phyloP scores from a whole-genome alignment of 2,329 filamentous ascomycete genomes.

The Colletotrichum sp. region DNA sequence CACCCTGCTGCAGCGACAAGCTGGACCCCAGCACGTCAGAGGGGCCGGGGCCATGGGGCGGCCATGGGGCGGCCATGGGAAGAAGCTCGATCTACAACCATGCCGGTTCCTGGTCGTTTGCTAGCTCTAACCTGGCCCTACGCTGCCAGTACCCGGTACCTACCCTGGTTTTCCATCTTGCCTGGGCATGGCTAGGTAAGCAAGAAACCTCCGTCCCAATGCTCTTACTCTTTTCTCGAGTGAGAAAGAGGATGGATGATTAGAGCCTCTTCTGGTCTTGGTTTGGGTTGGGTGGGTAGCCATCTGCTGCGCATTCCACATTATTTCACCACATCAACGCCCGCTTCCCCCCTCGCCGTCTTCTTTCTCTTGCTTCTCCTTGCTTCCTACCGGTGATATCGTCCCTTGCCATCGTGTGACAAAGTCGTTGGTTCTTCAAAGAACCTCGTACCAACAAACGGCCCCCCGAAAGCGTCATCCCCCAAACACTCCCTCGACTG shows the following conservation, averaged over 20 bases:
- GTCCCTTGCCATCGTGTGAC: not conserved
- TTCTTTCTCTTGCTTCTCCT: not conserved
- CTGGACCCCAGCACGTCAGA: constrained; percentile 14
- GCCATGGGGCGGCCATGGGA: not conserved
- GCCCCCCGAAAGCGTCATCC: not conserved
- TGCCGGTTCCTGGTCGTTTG: not conserved
- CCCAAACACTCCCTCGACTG: not conserved
- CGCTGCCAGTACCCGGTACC: not conserved
- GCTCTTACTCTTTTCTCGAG: not conserved
- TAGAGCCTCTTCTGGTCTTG: not conserved
- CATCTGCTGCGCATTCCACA: not conserved
- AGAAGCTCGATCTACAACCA: not conserved
- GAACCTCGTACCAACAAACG: not conserved
- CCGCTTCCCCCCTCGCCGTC: not conserved
- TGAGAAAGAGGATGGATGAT: not conserved
- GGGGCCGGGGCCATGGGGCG: constrained; percentile 5
- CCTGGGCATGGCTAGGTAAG: not conserved
- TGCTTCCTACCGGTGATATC: not conserved
- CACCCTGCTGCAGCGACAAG: not conserved
- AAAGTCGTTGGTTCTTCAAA: not conserved
- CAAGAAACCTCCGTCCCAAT: not conserved
- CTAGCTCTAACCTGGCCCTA: not conserved
- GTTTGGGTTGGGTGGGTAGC: not conserved
- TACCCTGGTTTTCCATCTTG: not conserved
- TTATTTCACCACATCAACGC: constrained; percentile 1